Evolutionary conservation across 1,284 basidiomycete species (phyloP).

Genomic region (Ceratobasidium sp.): DNA sequence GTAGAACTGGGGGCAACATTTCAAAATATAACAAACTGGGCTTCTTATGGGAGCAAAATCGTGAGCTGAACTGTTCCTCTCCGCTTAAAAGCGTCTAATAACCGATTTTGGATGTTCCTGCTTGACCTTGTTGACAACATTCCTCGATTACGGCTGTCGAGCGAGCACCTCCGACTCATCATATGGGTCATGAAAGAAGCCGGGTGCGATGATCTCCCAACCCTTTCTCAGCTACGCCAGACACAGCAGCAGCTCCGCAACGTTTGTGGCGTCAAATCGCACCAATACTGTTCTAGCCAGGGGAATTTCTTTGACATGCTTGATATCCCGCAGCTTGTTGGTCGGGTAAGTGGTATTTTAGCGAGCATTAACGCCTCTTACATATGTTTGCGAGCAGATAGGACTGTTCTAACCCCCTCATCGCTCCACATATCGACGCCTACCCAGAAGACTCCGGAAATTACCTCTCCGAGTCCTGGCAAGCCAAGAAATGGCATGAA

Average conservation of each 20-base stretch:
- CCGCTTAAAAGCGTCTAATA: no score
- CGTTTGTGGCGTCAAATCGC: conserved; percentile 51
- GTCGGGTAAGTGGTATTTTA: conserved; percentile 45
- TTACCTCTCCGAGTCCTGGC: conserved; percentile 55
- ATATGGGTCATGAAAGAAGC: conserved; percentile 55
- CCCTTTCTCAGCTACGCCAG: conserved; percentile 51
- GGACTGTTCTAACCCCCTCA: not conserved
- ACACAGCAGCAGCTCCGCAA: not conserved
- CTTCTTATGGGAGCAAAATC: not conserved
- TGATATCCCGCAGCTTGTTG: conserved; percentile 49
- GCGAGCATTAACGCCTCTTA: no score
- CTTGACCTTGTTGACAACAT: conserved; percentile 51
- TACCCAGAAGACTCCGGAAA: conserved; percentile 44
- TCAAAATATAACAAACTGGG: no score
- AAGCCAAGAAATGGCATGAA: conserved; percentile 51
- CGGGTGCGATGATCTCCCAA: conserved; percentile 55
- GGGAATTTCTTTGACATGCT: conserved; percentile 54
- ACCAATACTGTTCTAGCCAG: conserved; percentile 52
- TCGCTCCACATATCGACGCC: not conserved
- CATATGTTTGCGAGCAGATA: not conserved
- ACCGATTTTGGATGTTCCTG: conserved; percentile 49
- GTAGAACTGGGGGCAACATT: no score
- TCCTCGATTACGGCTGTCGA: conserved; percentile 52
- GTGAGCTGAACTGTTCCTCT: not conserved
- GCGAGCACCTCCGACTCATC: conserved; percentile 54